Evolutionary conservation across 257 asterid genomes (phyloP).

Genomic region (Asclepias syriaca): DNA sequence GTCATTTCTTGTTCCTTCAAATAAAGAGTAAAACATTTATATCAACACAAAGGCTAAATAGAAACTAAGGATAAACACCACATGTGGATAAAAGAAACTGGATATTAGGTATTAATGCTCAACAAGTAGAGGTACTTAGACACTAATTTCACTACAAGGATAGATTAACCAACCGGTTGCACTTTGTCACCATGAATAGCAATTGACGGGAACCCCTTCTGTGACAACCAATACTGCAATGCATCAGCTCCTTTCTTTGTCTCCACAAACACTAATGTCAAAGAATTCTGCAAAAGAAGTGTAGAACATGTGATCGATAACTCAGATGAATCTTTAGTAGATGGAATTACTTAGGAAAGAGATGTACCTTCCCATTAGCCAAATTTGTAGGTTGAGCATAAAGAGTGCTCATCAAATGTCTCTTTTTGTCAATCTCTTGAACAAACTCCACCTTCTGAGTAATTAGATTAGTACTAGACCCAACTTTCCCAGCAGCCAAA

Average conservation of each 20-base stretch:
- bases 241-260: constrained; percentile 73
- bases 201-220: constrained; percentile 46
- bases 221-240: constrained; percentile 48
- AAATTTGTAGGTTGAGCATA: constrained; percentile 23
- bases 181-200: constrained; percentile 85
- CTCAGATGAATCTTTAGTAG: neutral
- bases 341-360: neutral
- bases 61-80: neutral
- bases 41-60: neutral
- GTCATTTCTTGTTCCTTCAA: neutral
- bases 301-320: neutral
- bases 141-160: neutral
- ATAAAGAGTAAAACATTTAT: neutral
- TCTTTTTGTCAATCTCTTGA: constrained; percentile 43
- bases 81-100: neutral
- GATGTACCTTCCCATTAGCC: constrained; percentile 36
- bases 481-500: constrained; percentile 70
- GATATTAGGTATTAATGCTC: neutral
- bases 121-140: neutral
- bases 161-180: constrained; percentile 45
- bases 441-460: constrained; percentile 60
- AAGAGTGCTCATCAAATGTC: constrained; percentile 41
- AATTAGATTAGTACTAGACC: constrained; percentile 66
- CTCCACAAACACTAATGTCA: constrained; percentile 69
- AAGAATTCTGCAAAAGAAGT: constrained; percentile 31